These are phyloP conservation scores for Penicillium palitans DNA, from an alignment of 2,329 filamentous ascomycete genomes.

Conservation along the genomic window DNA sequence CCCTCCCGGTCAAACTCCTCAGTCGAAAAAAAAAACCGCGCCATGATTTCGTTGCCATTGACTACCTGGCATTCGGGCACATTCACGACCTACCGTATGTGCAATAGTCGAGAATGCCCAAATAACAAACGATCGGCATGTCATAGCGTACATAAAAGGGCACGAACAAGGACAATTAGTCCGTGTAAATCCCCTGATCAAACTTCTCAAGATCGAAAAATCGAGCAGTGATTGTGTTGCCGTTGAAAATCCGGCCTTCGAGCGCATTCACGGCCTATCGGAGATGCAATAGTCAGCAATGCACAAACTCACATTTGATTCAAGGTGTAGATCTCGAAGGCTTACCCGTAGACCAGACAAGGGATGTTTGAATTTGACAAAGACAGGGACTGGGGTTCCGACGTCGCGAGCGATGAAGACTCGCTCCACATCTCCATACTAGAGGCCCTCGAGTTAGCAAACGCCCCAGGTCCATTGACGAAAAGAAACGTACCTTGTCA, in stretches of 20 bases:
- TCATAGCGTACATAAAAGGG: not conserved
- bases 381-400: constrained; percentile 64
- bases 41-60: constrained; percentile 71
- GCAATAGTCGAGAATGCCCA: not conserved
- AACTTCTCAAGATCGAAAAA: constrained; percentile 86
- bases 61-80: not conserved
- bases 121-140: not conserved
- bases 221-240: constrained; percentile 75
- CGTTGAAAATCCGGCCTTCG: constrained; percentile 83
- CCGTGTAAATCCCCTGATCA: constrained; percentile 62
- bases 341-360: constrained; percentile 80
- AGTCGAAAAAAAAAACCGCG: constrained; percentile 66
- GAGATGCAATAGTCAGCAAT: constrained; percentile 6
- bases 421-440: constrained; percentile 82
- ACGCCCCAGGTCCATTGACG: not conserved
- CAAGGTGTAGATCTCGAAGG: constrained; percentile 22
- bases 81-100: not conserved
- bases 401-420: constrained; percentile 69
- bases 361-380: constrained; percentile 87
- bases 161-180: constrained; percentile 17
- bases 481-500: constrained; percentile 60
- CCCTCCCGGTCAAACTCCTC: constrained; percentile 73
- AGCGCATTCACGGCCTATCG: constrained; percentile 81
- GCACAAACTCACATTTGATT: not conserved
- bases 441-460: constrained; percentile 4